A percentile compares a stretch with the other conserved stretches of the same genome.
Conservation (phyloP, 176 grass and related monocot genomes). For the Musa beccarii region DNA sequence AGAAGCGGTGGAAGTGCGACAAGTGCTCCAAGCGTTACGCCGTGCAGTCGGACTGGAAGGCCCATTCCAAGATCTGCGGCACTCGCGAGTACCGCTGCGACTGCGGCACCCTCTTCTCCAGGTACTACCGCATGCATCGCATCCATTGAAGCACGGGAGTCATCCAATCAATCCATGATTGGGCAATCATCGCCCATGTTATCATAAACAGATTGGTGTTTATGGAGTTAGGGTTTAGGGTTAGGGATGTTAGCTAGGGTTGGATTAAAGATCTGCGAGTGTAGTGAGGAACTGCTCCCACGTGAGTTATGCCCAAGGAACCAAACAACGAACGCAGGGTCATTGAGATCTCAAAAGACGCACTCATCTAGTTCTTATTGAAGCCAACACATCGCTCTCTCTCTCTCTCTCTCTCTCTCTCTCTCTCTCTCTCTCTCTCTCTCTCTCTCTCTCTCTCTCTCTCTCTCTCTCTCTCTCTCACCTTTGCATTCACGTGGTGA, state of each 20-base stretch:
- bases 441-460: conserved; percentile 8
- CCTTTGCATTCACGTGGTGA: conserved; percentile 64
- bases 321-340: conserved; percentile 36
- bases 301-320: conserved; percentile 53
- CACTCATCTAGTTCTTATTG: conserved; percentile 32
- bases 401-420: conserved; percentile 25
- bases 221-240: conserved; percentile 18
- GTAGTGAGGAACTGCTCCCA: conserved; percentile 43
- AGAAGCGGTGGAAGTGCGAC: conserved; percentile 99
- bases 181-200: too few relatives aligned
- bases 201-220: too few relatives aligned
- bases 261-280: background rate
- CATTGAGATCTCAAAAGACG: conserved; percentile 34
- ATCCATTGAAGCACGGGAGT: too few relatives aligned
- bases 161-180: background rate
- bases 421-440: conserved; percentile 21
- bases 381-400: conserved; percentile 29
- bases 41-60: conserved; percentile 98
- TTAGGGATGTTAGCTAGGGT: conserved; percentile 37
- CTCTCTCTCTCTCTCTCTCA: conserved; percentile 24
- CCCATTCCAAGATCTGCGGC: conserved; percentile 95
- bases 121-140: conserved; percentile 21
- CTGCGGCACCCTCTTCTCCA: conserved; percentile 97
- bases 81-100: conserved; percentile 97
- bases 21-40: conserved; percentile 99